Percentiles rank a stretch among this genome's conserved stretches.
These are phyloP conservation scores for Skeletonema potamos DNA, from an alignment of 108 stramenopile genomes.

Conservation along the genomic window DNA sequence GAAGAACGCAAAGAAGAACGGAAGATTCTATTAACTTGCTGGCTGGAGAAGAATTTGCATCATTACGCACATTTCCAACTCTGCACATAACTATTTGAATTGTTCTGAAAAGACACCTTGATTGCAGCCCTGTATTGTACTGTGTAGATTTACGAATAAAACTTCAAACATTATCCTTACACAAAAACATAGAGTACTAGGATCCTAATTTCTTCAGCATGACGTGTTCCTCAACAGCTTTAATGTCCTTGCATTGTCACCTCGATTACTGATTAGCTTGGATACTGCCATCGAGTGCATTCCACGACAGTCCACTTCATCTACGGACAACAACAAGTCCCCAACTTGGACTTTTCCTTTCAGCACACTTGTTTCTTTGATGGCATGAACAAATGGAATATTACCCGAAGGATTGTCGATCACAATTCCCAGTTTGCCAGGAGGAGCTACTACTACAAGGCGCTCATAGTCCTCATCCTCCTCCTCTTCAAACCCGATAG, in stretches of 20 bases:
- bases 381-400: conserved; percentile 80
- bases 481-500: conserved; percentile 3
- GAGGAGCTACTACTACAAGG: conserved; percentile 41
- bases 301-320: conserved; percentile 79
- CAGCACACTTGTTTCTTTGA: conserved; percentile 79
- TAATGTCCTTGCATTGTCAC: conserved; percentile 38
- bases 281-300: conserved; percentile 80
- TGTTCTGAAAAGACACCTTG: background rate
- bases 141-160: background rate
- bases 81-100: background rate
- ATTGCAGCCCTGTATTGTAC: background rate
- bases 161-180: background rate
- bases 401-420: conserved; percentile 81
- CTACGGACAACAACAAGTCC: conserved; percentile 78
- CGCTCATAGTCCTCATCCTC: conserved; percentile 19
- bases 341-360: conserved; percentile 67
- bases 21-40: conserved; percentile 13
- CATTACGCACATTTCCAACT: background rate
- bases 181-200: background rate
- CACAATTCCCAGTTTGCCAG: conserved; percentile 85
- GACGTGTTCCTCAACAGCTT: background rate
- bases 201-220: background rate
- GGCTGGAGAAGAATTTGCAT: background rate
- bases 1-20: conserved; percentile 29
- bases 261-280: conserved; percentile 58